Evolutionary conservation across 257 asterid genomes (phyloP), one percentile per base, ranked within the genome.

Genomic region (Paulownia fortunei): DNA sequence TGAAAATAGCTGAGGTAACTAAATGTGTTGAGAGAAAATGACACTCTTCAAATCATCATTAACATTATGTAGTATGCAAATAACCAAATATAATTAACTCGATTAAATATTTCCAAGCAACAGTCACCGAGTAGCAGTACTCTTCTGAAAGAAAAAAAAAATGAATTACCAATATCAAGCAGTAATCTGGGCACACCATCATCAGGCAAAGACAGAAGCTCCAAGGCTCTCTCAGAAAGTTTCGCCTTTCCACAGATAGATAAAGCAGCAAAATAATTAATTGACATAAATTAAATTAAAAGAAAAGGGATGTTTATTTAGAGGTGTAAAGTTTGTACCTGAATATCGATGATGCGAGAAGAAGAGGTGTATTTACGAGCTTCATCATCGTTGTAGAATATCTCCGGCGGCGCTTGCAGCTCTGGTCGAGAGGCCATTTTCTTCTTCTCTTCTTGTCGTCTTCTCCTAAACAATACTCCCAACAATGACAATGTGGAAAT

Each of bases 361-460:
- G 99, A 95, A 15, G 98, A 95, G 10, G 99, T 95, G 77, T 93
- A 95, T 80, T 95, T 95, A 65, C 98, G 96, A 78, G 99, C 99
- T 86, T 95, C 99, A 0, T 85, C 96, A 1, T 91, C 93, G 60
- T 95, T 90, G 88, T 95, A 95, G 80, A 92, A 93, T 74, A 95
- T 88, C 88, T 95, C 99, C 46, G 98, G 99, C 73, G 99, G 99
- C 76, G 99, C 98, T 89, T 86, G 92, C 30, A 92, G 87, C 88
- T 95, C 99, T 15, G 99, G 99, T 51, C 98, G 87, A 27, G 98
- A 90, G 73, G 97, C 64, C 97, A 92, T 92, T 11, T 19, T 30
- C 36, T 30, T 30, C 36, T 30, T 30, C 36, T 30, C 36, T 4
- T 30, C 36, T n/a, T n/a, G n/a, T n/a, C n/a, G n/a, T n/a, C 36